Conservation (phyloP, 345 rosid genomes). For the Eucalyptus erythrocorys region DNA sequence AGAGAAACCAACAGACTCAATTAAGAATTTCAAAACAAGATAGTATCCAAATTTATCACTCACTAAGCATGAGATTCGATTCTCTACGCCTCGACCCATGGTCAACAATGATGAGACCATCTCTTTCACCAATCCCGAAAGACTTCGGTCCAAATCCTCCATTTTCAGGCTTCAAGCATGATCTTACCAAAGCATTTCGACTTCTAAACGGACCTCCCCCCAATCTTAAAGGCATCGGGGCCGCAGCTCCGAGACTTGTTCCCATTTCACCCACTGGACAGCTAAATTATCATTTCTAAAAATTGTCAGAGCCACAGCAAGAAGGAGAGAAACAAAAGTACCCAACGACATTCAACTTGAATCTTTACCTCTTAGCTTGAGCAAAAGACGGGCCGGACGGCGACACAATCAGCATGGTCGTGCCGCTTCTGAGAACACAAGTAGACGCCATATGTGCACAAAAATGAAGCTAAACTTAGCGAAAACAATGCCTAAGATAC, state of each 20-base stretch:
- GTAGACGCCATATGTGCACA: not conserved
- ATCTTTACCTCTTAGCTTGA: not conserved
- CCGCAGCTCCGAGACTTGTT: not conserved
- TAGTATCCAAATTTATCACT: not conserved
- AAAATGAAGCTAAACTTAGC: not conserved
- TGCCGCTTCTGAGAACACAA: not conserved
- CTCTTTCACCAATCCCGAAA: slow-evolving; percentile 29
- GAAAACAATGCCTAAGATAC: not conserved
- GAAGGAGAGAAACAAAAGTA: not conserved
- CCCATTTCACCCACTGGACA: not conserved
- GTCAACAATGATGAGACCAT: slow-evolving; percentile 82
- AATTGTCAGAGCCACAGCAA: not conserved
- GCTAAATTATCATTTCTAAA: not conserved
- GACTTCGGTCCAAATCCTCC: slow-evolving; percentile 6
- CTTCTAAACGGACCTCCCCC: not conserved
- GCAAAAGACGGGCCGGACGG: not conserved
- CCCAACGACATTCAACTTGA: not conserved
- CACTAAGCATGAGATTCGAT: slow-evolving; percentile 85
- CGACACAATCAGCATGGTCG: not conserved
- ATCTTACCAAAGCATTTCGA: not conserved
- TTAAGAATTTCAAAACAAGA: not conserved
- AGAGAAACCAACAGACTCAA: not conserved
- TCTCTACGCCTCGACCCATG: slow-evolving; percentile 88
- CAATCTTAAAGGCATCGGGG: slow-evolving; percentile 2
- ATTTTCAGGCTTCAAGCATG: slow-evolving; percentile 12